Percentiles rank a stretch among this genome's conserved stretches.
These are phyloP conservation scores for Fraxinus floribunda DNA, from an alignment of 305 asterid genomes.

Conservation along the genomic window DNA sequence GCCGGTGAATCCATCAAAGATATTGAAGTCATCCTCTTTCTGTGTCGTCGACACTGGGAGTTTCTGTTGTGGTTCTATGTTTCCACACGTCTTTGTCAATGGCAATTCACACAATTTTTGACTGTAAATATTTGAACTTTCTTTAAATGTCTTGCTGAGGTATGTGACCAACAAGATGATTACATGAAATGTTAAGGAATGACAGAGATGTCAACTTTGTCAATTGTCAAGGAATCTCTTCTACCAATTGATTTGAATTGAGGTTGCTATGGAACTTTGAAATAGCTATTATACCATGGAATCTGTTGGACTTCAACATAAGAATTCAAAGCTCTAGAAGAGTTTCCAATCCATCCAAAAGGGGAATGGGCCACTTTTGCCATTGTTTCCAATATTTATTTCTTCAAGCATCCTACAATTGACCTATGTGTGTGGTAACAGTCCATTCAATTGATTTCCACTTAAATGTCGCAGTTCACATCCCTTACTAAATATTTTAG, in stretches of 20 bases:
- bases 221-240: slow-evolving; percentile 25
- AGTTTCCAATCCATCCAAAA: too few species aligned
- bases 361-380: too few species aligned
- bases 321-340: too few species aligned
- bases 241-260: slow-evolving; percentile 22
- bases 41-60: not conserved
- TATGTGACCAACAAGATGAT: slow-evolving; percentile 20
- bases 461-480: too few species aligned
- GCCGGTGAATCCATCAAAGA: slow-evolving; percentile 18
- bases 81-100: slow-evolving; percentile 14
- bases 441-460: not conserved
- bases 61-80: not conserved
- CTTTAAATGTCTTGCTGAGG: slow-evolving; percentile 24
- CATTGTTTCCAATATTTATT: too few species aligned
- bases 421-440: too few species aligned
- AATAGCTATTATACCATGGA: too few species aligned
- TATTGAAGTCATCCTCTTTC: not conserved
- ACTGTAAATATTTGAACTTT: slow-evolving; percentile 25
- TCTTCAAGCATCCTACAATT: too few species aligned
- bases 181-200: slow-evolving; percentile 24
- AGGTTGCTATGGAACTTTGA: slow-evolving; percentile 17
- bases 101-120: slow-evolving; percentile 27
- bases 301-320: too few species aligned
- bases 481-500: too few species aligned
- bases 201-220: not conserved